Percentiles rank a stretch among this genome's conserved stretches.
phyloP scores from a whole-genome alignment of 352 stramenopile species.

The Phytophthora rubi region DNA sequence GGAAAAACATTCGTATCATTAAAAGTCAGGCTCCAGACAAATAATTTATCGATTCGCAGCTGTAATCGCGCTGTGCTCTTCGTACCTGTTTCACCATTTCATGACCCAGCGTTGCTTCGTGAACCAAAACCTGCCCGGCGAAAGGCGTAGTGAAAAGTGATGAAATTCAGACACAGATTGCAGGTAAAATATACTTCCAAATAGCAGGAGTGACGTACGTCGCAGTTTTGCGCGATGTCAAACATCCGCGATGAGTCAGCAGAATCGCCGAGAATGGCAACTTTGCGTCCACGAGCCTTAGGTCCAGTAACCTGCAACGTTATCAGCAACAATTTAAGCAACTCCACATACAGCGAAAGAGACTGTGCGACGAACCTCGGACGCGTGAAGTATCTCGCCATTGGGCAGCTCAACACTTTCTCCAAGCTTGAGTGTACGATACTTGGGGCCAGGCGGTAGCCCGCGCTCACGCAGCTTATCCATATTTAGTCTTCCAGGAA shows the following conservation, averaged over 20 bases:
- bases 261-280: conserved; percentile 82
- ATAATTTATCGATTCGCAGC: too few species aligned
- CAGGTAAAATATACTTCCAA: neutral
- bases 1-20: neutral
- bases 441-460: conserved; percentile 90
- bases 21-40: too few species aligned
- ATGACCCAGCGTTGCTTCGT: conserved; percentile 85
- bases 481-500: conserved; percentile 86
- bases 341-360: neutral
- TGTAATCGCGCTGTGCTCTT: neutral
- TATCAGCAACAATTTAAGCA: neutral
- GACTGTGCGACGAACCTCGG: conserved; percentile 57
- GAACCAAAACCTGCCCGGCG: conserved; percentile 75
- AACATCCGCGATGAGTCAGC: conserved; percentile 77
- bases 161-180: conserved; percentile 2
- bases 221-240: conserved; percentile 76
- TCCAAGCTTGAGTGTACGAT: conserved; percentile 90
- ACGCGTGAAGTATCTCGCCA: conserved; percentile 73
- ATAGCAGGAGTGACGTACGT: conserved; percentile 47
- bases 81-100: conserved; percentile 67
- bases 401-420: conserved; percentile 83
- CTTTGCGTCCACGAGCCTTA: conserved; percentile 67
- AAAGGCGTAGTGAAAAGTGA: neutral
- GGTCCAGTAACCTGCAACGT: conserved; percentile 62
- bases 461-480: conserved; percentile 82